Evolutionary conservation across 164 flowering plant species (phyloP), one percentile per base, ranked within the genome.

Genomic region (Vitis cinerea): DNA sequence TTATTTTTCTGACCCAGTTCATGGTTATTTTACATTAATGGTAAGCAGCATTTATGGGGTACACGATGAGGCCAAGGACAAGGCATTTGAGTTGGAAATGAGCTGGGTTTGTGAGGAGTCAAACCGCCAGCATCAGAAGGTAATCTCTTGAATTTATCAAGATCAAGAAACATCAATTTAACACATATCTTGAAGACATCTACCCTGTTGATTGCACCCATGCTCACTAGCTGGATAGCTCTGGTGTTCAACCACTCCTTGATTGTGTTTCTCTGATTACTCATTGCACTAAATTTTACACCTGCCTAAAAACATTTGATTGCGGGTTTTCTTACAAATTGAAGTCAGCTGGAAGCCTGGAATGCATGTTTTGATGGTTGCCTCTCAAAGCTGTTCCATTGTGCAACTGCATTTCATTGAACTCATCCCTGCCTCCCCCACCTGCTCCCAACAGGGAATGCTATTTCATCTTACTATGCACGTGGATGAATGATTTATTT

Each of bases 101-200:
- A 92, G 97, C 74, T 94, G 97, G 98, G 89, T 89, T n/a, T 94
- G 98, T 72, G 97, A 94, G 51, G 98, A 94, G 75, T 92, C 98
- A 31, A 92, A 90, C 60, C 91, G 86, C 54, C 89, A 71, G 76
- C 98, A 94, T 77, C 86, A 88, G 77, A 92, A 94, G 97, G 98
- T 90, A 82, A 60, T 62, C 7, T 71, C 14, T 13, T 29, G 47
- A 53, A 9, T 15, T 16, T 47, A 29, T 11, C 8, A n/a, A 0
- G 9, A 4, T 11, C 23, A 8, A 15, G 6, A 13, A 30, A 11
- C 10, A 48, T 37, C 30, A 56, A 14, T 16, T 47, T 50, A n/a
- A 37, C 7, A 0, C 44, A 37, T 37, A 37, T 37, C 44, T 37
- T 37, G 44, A 37, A 37, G 7, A 37, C 27, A 23, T 2, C 44